Percentiles rank a stretch among this genome's conserved stretches.
These are phyloP conservation scores for Phlyctochytrium bullatum DNA, from an alignment of 192 early-diverging fungal species.

Conservation along the genomic window DNA sequence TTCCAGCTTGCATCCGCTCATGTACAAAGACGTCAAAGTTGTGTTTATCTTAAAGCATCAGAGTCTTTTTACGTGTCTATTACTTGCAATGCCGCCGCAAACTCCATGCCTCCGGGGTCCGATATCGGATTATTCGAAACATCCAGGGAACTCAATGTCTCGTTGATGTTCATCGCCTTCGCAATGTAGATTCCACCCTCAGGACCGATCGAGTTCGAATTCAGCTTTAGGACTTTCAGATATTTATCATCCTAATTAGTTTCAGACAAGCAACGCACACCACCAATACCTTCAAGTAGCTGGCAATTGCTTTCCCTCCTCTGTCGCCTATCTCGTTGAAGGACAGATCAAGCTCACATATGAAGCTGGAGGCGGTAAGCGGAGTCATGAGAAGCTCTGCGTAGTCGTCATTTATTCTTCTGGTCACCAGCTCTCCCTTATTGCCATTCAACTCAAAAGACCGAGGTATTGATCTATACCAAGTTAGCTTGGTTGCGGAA, in stretches of 20 bases:
- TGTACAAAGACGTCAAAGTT: conserved; percentile 19
- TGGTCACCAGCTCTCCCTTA: conserved; percentile 20
- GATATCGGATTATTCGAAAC: conserved; percentile 33
- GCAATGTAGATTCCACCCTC: conserved; percentile 31
- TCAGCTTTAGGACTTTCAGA: conserved; percentile 34
- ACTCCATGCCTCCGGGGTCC: conserved; percentile 44
- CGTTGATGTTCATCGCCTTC: conserved; percentile 39
- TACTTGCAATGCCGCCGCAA: conserved; percentile 47
- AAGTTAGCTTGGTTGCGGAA: background rate
- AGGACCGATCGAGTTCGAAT: conserved; percentile 36
- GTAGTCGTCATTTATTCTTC: conserved; percentile 31
- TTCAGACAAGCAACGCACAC: background rate
- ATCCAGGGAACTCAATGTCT: conserved; percentile 28
- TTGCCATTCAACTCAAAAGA: conserved; percentile 32
- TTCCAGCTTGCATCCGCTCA: conserved; percentile 20
- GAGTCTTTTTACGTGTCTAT: background rate
- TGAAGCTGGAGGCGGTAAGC: conserved; percentile 27
- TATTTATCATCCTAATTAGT: conserved; percentile 29
- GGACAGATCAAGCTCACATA: conserved; percentile 38
- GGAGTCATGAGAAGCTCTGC: conserved; percentile 34
- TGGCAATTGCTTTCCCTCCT: conserved; percentile 37
- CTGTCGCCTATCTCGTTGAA: conserved; percentile 50
- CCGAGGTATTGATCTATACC: conserved; percentile 30
- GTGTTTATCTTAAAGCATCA: conserved; percentile 31
- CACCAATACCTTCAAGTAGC: conserved; percentile 39